A percentile compares a stretch with the other conserved stretches of the same genome.
phyloP scores from a whole-genome alignment of 768 basidiomycete genomes.

The Suillus lakei region DNA sequence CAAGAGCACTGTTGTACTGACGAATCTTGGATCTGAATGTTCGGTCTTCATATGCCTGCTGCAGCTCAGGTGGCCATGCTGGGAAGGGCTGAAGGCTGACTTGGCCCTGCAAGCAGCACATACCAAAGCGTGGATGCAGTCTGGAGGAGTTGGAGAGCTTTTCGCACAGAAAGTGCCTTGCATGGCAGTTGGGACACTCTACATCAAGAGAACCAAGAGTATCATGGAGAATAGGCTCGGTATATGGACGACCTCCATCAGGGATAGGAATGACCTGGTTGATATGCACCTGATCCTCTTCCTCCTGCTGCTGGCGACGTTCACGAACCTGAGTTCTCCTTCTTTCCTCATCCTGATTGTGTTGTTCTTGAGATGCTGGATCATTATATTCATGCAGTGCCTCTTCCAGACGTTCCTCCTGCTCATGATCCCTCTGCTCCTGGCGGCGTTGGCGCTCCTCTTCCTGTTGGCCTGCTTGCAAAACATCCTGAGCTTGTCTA shows the following conservation, averaged over 20 bases:
- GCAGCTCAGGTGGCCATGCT: conserved; percentile 19
- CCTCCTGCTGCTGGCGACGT: too few species aligned
- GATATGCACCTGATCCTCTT: not conserved
- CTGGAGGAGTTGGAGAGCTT: conserved; percentile 9
- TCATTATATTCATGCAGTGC: too few species aligned
- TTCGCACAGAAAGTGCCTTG: conserved; percentile 21
- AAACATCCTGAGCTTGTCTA: not conserved
- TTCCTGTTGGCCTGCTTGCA: not conserved
- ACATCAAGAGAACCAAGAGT: conserved; percentile 13
- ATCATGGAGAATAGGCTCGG: conserved; percentile 14
- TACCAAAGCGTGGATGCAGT: conserved; percentile 20
- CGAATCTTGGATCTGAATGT: conserved; percentile 40
- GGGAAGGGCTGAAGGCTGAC: conserved; percentile 26
- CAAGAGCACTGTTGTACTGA: conserved; percentile 47
- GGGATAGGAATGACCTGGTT: not conserved
- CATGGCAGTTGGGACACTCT: conserved; percentile 22
- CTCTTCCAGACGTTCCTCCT: not conserved
- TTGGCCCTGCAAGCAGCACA: conserved; percentile 33
- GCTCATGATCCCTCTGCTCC: not conserved
- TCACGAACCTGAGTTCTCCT: too few species aligned
- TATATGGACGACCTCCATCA: conserved; percentile 5
- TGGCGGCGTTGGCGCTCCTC: not conserved
- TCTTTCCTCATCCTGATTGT: too few species aligned
- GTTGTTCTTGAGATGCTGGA: too few species aligned
- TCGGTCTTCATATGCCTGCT: conserved; percentile 20